phyloP scores from a whole-genome alignment of 2,329 filamentous ascomycete species.

The Ophiostoma montium region DNA sequence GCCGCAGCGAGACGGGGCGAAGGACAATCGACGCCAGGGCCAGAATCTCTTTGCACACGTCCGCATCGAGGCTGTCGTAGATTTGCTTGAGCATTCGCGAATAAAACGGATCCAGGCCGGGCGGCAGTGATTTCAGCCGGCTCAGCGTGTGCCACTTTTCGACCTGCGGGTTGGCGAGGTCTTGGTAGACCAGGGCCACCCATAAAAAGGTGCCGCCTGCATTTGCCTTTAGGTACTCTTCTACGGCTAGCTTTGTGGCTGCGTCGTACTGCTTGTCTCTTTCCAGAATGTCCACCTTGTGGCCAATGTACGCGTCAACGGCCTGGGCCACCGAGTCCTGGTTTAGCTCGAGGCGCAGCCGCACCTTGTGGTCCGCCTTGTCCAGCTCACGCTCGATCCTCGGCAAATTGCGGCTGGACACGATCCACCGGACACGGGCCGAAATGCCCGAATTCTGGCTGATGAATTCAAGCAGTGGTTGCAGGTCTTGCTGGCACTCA shows the following conservation, averaged over 20 bases:
- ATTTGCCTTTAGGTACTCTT: slow-evolving; percentile 17
- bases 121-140: slow-evolving; percentile 18
- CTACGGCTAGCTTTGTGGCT: slow-evolving; percentile 4
- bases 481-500: neutral
- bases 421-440: slow-evolving; percentile 21
- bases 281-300: slow-evolving; percentile 21
- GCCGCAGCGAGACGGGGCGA: slow-evolving; percentile 23
- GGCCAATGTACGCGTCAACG: slow-evolving; percentile 23
- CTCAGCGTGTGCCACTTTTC: slow-evolving; percentile 11
- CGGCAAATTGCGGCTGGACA: slow-evolving; percentile 14
- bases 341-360: slow-evolving; percentile 26
- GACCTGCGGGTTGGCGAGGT: slow-evolving; percentile 18
- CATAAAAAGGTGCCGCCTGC: slow-evolving; percentile 29
- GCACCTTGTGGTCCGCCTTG: slow-evolving; percentile 12
- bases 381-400: slow-evolving; percentile 22
- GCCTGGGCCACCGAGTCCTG: slow-evolving; percentile 15
- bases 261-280: slow-evolving; percentile 16
- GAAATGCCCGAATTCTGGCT: too few species aligned
- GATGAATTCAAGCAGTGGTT: too few species aligned
- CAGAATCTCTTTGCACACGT: slow-evolving; percentile 23
- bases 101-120: slow-evolving; percentile 25
- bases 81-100: slow-evolving; percentile 24
- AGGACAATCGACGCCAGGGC: slow-evolving; percentile 18
- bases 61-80: slow-evolving; percentile 10
- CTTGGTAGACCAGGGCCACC: slow-evolving; percentile 26